These are phyloP conservation scores for Neurospora sp. DNA, from an alignment of 495 filamentous ascomycete genomes.

Conservation along the genomic window DNA sequence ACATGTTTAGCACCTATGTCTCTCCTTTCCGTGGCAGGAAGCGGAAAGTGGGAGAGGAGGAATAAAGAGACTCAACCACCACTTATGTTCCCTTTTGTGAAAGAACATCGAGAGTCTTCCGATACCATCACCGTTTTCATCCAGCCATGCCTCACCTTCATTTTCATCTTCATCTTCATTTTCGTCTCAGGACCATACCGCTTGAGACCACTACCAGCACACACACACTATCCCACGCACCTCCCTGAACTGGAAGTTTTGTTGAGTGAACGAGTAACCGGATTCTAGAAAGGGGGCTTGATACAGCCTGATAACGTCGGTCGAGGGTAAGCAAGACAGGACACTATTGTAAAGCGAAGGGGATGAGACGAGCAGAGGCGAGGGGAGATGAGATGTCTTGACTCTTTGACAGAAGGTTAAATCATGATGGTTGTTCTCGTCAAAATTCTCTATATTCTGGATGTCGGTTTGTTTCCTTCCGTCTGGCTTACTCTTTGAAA, in stretches of 20 bases:
- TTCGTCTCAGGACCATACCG: neutral
- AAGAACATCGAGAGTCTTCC: neutral
- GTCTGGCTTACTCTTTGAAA: neutral
- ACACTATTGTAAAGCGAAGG: no score
- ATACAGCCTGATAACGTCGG: neutral
- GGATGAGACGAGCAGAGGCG: no score
- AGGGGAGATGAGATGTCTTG: neutral
- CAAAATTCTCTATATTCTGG: neutral
- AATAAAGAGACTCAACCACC: neutral
- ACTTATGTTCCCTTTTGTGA: neutral
- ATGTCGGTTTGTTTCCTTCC: neutral
- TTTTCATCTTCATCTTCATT: neutral
- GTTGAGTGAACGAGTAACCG: neutral
- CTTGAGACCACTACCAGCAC: neutral
- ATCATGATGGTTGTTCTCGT: neutral
- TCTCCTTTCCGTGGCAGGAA: neutral
- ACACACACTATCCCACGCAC: neutral
- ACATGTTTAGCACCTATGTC: neutral
- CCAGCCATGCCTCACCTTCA: neutral
- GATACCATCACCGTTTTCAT: neutral
- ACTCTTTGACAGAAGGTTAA: neutral
- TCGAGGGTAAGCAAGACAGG: no score
- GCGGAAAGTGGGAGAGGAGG: neutral
- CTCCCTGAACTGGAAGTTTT: neutral
- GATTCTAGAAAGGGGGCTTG: neutral